These are phyloP conservation scores for Colletotrichum noveboracense DNA, from an alignment of 2,329 filamentous ascomycete species.

Conservation along the genomic window DNA sequence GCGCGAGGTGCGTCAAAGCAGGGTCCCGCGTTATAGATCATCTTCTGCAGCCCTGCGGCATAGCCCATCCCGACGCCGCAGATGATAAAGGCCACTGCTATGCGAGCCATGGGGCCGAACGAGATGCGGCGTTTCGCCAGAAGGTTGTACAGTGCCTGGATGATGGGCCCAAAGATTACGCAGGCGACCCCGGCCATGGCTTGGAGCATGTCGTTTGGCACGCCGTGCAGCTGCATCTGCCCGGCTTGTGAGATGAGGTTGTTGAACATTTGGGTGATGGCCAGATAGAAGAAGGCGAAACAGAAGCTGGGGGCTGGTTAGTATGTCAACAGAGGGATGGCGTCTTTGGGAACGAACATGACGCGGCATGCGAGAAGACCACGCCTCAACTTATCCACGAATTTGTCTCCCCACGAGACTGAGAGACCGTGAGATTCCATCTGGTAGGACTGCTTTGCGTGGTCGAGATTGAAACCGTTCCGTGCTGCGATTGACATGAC, in stretches of 20 bases:
- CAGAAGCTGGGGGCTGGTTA: background rate
- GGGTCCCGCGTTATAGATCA: slow-evolving; percentile 33
- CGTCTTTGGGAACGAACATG: slow-evolving; percentile 54
- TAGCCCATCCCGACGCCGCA: slow-evolving; percentile 53
- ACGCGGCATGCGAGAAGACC: slow-evolving; percentile 71
- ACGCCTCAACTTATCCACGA: slow-evolving; percentile 75
- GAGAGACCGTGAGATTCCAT: slow-evolving; percentile 49
- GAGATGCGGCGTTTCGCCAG: slow-evolving; percentile 50
- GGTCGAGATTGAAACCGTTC: slow-evolving; percentile 45
- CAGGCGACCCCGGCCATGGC: slow-evolving; percentile 59
- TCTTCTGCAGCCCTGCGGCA: slow-evolving; percentile 52
- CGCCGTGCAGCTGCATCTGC: slow-evolving; percentile 55
- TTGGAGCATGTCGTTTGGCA: slow-evolving; percentile 60
- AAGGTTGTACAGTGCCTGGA: slow-evolving; percentile 57
- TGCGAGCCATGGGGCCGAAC: slow-evolving; percentile 60
- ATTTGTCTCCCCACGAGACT: slow-evolving; percentile 69
- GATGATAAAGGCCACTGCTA: slow-evolving; percentile 53
- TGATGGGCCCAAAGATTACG: slow-evolving; percentile 59
- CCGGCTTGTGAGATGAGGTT: slow-evolving; percentile 61
- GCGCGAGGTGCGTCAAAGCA: slow-evolving; percentile 23
- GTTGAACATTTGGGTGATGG: slow-evolving; percentile 60
- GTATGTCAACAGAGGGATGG: background rate
- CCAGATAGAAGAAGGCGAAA: slow-evolving; percentile 31
- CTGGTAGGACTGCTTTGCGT: slow-evolving; percentile 42
- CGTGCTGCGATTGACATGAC: slow-evolving; percentile 40